Percentiles rank a stretch among this genome's conserved stretches.
phyloP scores from a whole-genome alignment of 2,329 filamentous ascomycete species.

The Colletotrichum higginsianum region DNA sequence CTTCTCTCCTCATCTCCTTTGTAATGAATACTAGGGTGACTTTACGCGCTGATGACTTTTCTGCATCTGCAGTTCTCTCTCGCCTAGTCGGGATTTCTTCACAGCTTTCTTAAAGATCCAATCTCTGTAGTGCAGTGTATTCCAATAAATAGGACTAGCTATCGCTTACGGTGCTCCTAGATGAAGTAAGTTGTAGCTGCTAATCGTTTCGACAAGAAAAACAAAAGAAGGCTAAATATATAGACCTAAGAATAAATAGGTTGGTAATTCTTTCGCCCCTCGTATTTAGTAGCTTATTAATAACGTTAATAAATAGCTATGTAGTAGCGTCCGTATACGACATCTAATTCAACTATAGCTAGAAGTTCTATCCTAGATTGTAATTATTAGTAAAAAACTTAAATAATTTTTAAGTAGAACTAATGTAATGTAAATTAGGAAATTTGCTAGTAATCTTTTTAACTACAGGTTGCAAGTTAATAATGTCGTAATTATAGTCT shows the following conservation, averaged over 20 bases:
- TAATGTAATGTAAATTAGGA: neutral
- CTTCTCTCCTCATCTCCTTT: constrained; percentile 2
- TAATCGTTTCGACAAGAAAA: neutral
- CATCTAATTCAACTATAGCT: neutral
- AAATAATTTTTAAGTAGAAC: neutral
- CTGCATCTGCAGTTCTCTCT: neutral
- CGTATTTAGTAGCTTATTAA: neutral
- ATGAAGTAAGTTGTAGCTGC: neutral
- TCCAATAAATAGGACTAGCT: neutral
- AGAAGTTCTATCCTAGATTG: neutral
- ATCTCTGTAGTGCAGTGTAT: neutral
- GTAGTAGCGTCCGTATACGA: neutral
- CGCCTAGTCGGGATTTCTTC: neutral
- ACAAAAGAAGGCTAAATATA: neutral
- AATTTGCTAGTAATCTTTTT: neutral
- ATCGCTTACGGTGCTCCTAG: neutral
- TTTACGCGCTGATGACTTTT: neutral
- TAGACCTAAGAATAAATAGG: neutral
- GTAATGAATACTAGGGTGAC: neutral
- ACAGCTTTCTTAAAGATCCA: neutral
- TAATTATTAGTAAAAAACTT: neutral
- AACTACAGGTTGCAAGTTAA: neutral
- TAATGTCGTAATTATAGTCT: neutral
- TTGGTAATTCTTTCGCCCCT: neutral
- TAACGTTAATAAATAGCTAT: neutral